These are phyloP conservation scores for Allium fistulosum DNA, from an alignment of 106 monocot genomes.

Conservation along the genomic window DNA sequence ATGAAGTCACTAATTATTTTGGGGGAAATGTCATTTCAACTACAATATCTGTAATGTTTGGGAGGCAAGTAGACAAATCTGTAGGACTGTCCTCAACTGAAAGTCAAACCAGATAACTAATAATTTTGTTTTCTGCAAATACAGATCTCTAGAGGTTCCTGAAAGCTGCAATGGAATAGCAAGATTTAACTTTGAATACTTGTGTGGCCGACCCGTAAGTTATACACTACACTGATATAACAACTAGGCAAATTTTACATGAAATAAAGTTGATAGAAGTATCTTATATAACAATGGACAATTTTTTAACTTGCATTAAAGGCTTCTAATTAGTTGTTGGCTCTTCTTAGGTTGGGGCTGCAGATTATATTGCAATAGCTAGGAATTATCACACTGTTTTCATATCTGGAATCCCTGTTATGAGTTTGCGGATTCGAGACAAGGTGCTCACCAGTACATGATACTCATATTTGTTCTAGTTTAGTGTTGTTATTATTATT, in stretches of 20 bases:
- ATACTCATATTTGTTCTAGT: background rate
- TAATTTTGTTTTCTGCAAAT: background rate
- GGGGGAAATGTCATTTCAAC: conserved; percentile 35
- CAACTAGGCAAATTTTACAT: no score
- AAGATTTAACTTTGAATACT: conserved; percentile 79
- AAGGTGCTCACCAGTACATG: conserved; percentile 36
- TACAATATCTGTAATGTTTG: conserved; percentile 89
- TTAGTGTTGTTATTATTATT: background rate
- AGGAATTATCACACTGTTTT: conserved; percentile 86
- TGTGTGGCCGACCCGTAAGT: conserved; percentile 92
- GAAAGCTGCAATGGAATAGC: conserved; percentile 82
- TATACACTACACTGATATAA: background rate
- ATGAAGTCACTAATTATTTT: conserved; percentile 25
- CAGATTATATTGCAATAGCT: conserved; percentile 92
- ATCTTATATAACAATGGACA: background rate
- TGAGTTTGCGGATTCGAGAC: conserved; percentile 94
- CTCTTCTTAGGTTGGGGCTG: conserved; percentile 63
- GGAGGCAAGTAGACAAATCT: conserved; percentile 38
- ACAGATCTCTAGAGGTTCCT: conserved; percentile 68
- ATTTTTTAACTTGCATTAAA: background rate
- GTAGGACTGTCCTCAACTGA: background rate
- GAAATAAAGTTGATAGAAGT: no score
- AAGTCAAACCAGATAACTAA: background rate
- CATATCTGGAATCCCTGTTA: conserved; percentile 79
- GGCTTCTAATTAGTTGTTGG: background rate